Evolutionary conservation across 345 rosid genomes (phyloP).

Genomic region (Acer negundo): DNA sequence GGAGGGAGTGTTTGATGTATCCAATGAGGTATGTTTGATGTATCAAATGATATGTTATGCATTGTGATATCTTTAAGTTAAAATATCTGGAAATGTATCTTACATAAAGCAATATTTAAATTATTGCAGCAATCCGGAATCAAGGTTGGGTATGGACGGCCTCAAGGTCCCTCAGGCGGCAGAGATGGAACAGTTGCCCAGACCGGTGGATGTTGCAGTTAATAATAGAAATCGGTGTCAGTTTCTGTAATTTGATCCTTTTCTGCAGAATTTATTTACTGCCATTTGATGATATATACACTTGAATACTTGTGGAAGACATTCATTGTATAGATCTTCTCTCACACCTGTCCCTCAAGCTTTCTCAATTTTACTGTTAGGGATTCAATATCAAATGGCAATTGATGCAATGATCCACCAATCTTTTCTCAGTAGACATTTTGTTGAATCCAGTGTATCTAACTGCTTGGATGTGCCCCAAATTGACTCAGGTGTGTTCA

Average conservation of each 20-base stretch:
- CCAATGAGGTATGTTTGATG: slow-evolving; percentile 91
- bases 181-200: slow-evolving; percentile 81
- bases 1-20: slow-evolving; percentile 83
- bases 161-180: slow-evolving; percentile 67
- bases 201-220: slow-evolving; percentile 79
- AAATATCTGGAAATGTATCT: background rate
- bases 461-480: background rate
- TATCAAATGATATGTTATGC: slow-evolving; percentile 37
- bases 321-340: slow-evolving; percentile 41
- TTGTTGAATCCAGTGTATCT: background rate
- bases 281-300: slow-evolving; percentile 16
- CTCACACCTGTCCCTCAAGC: slow-evolving; percentile 4
- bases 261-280: slow-evolving; percentile 4
- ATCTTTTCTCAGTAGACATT: background rate
- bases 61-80: background rate
- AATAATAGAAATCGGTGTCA: slow-evolving; percentile 22
- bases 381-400: slow-evolving; percentile 1
- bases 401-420: background rate
- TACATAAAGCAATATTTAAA: background rate
- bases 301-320: slow-evolving; percentile 13
- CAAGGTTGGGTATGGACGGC: slow-evolving; percentile 82
- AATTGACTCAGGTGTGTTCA: background rate
- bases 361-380: slow-evolving; percentile 16
- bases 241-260: slow-evolving; percentile 20
- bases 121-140: slow-evolving; percentile 81